Base-by-base conservation (phyloP, 2,329 filamentous ascomycete species). In the Cyphellophora europaea region DNA sequence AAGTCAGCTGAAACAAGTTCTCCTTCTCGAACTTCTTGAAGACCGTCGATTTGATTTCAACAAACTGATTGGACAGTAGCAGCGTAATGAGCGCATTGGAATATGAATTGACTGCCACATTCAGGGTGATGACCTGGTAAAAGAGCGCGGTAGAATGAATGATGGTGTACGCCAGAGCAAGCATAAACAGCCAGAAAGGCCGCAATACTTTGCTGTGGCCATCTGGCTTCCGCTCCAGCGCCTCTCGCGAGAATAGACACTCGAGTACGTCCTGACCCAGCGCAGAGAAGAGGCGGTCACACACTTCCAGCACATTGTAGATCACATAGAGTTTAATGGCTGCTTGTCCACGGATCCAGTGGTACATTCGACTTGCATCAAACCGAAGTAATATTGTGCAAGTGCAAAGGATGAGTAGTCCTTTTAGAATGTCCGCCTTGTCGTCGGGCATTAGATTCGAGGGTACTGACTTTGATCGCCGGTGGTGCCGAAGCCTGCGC, bases 1-100 rank as follows among this genome's bases (percentile, higher is more conserved):
- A 98, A 0, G 89, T 93, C 11, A 98, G 70, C 56, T 98, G 91
- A 54, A 98, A 98, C 0, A 94, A 66, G 47, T 94, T 96, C 54
- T 98, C 91, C 57, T 95, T 96, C 51, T 98, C 91, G 44, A 96
- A 93, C 41, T 89, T 91, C 65, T 98, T 96, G 68, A 98, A 98
- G 1, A 98, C 93, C 0, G 88, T 93, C 41, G 85, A 85, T 55
- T 98, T 98, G 67, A 98, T 94, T 62, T 98, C 91, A 28, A 98
- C 91, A 51, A 98, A 98, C 54, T 98, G 93, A 53, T 96, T 98
- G 5, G 88, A 95, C 55, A 98, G 76, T 2, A 98, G 69, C 1
- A 98, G 72, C 0, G 91, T 95, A 19, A 98, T 69, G 4, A 98
- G 67, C 0, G 91, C 89, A 53, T 98, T 98, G 0, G 88, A 95